These are phyloP conservation scores for Cladosporium sp. DNA, from an alignment of 2,329 filamentous ascomycete genomes.

Conservation along the genomic window DNA sequence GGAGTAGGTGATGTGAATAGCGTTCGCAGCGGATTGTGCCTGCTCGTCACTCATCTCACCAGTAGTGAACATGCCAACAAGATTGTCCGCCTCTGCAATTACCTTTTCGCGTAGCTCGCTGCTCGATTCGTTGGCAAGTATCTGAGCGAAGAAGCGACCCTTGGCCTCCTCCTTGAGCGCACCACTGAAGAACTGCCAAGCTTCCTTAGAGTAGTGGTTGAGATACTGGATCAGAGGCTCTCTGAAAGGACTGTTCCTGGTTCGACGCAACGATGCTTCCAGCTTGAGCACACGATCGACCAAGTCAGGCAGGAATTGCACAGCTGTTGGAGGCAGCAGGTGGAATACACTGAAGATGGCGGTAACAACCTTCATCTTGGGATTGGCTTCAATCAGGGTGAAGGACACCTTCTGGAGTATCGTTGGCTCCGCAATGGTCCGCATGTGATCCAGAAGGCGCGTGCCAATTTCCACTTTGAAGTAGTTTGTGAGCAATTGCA, in stretches of 20 bases:
- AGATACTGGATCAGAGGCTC: slow-evolving; percentile 88
- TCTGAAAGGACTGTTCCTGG: slow-evolving; percentile 88
- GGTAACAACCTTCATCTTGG: slow-evolving; percentile 89
- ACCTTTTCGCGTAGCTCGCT: slow-evolving; percentile 72
- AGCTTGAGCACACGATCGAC: slow-evolving; percentile 89
- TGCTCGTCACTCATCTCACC: slow-evolving; percentile 65
- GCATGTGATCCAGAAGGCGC: slow-evolving; percentile 89
- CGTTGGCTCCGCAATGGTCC: slow-evolving; percentile 78
- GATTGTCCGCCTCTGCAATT: slow-evolving; percentile 68
- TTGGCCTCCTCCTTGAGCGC: slow-evolving; percentile 83
- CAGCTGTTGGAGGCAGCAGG: slow-evolving; percentile 85
- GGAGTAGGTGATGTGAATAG: slow-evolving; percentile 80
- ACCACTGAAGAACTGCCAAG: slow-evolving; percentile 76
- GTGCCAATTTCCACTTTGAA: slow-evolving; percentile 98
- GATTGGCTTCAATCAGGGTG: slow-evolving; percentile 88
- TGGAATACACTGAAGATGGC: slow-evolving; percentile 97
- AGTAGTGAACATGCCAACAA: slow-evolving; percentile 65
- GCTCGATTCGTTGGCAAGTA: slow-evolving; percentile 75
- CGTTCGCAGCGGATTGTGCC: slow-evolving; percentile 73
- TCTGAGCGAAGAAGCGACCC: slow-evolving; percentile 86
- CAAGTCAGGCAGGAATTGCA: slow-evolving; percentile 85
- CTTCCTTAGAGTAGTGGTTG: slow-evolving; percentile 86
- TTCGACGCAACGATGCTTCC: slow-evolving; percentile 80
- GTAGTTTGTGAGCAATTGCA: slow-evolving; percentile 93
- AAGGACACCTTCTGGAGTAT: slow-evolving; percentile 89